Conservation (phyloP, 2,329 filamentous ascomycete genomes). For the Aspergillus niger region DNA sequence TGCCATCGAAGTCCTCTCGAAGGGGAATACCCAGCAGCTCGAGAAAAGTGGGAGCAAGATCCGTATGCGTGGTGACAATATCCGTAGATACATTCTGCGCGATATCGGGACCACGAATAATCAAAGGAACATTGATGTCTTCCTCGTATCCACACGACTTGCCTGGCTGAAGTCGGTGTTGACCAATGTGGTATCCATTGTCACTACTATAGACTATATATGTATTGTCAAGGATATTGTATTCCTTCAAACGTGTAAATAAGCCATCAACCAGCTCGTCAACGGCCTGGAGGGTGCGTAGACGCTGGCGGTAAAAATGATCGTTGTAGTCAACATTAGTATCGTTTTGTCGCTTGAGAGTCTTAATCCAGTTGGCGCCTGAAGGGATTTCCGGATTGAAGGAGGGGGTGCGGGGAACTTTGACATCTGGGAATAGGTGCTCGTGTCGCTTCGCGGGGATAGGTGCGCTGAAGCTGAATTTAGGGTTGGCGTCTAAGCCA, state of each 20-base stretch:
- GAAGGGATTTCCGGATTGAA: conserved; percentile 63
- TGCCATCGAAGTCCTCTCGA: neutral
- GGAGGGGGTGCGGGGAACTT: conserved; percentile 62
- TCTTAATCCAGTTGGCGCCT: conserved; percentile 48
- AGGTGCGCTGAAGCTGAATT: conserved; percentile 46
- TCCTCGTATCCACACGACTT: conserved; percentile 60
- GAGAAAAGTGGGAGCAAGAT: conserved; percentile 1
- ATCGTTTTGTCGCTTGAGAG: conserved; percentile 45
- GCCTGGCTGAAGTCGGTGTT: conserved; percentile 58
- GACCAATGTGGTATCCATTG: conserved; percentile 61
- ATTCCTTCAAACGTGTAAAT: conserved; percentile 39
- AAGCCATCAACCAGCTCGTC: conserved; percentile 54
- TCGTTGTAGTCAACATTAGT: conserved; percentile 52
- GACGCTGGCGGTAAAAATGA: conserved; percentile 49
- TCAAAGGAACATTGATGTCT: conserved; percentile 59
- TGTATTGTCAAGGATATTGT: conserved; percentile 49
- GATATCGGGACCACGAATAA: conserved; percentile 60
- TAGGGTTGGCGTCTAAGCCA: conserved; percentile 19
- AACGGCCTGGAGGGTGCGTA: conserved; percentile 52
- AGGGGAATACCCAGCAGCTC: neutral
- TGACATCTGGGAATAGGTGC: conserved; percentile 60
- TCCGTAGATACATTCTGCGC: conserved; percentile 41
- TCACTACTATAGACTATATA: conserved; percentile 61
- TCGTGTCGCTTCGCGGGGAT: conserved; percentile 62
- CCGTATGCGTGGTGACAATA: conserved; percentile 59